phyloP scores from a whole-genome alignment of 2,329 filamentous ascomycete genomes.

The Triangularia verruculosa region DNA sequence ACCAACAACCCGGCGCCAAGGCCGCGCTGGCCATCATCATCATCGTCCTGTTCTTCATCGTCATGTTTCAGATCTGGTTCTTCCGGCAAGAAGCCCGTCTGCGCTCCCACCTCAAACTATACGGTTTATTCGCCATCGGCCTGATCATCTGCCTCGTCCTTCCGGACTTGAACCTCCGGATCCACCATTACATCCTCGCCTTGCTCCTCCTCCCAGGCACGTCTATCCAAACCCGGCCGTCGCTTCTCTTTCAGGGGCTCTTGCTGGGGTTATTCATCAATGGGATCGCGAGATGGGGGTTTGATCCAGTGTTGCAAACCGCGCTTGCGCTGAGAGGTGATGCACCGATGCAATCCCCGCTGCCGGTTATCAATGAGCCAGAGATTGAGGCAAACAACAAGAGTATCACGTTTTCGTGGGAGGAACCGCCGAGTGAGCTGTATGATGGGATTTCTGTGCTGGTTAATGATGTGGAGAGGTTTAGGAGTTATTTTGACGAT shows the following conservation, averaged over 20 bases:
- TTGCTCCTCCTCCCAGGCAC: slow-evolving; percentile 86
- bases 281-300: slow-evolving; percentile 90
- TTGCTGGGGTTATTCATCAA: slow-evolving; percentile 91
- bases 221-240: slow-evolving; percentile 79
- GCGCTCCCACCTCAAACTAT: slow-evolving; percentile 72
- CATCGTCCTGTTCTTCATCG: slow-evolving; percentile 63
- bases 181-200: slow-evolving; percentile 93
- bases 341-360: slow-evolving; percentile 57
- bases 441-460: slow-evolving; percentile 77
- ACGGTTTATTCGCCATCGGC: slow-evolving; percentile 62
- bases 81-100: slow-evolving; percentile 84
- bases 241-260: slow-evolving; percentile 83
- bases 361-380: slow-evolving; percentile 53
- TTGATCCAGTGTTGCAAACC: slow-evolving; percentile 84
- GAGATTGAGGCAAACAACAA: slow-evolving; percentile 47
- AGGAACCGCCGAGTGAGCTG: slow-evolving; percentile 34
- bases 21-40: slow-evolving; percentile 78
- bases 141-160: slow-evolving; percentile 69
- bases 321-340: slow-evolving; percentile 68
- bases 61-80: slow-evolving; percentile 75
- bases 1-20: slow-evolving; percentile 84
- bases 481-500: slow-evolving; percentile 66
- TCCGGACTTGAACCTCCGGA: slow-evolving; percentile 76
- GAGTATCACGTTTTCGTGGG: slow-evolving; percentile 63
- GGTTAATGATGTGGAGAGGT: slow-evolving; percentile 83